Base-by-base conservation (phyloP, 2,329 filamentous ascomycete species). In the Alternaria sp. region DNA sequence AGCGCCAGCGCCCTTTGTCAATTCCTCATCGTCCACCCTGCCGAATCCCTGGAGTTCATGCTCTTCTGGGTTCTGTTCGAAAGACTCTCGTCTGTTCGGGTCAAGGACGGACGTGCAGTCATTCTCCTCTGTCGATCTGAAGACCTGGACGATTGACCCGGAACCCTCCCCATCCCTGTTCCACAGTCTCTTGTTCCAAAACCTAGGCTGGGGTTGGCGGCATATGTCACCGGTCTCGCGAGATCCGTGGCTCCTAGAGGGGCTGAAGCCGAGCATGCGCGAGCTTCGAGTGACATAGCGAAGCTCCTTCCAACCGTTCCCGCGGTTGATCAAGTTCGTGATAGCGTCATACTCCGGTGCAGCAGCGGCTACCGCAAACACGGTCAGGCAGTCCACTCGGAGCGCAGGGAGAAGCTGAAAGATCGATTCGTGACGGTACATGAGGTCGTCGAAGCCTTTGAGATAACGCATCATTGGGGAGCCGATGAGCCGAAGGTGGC, bases 391-490 rank as follows among this genome's bases (percentile, higher is more conserved):
- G 11, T 67, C 65, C 18, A 67, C 45, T 15, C 63, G 56, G 25
- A 67, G 65, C n/a, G 62, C 56, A 55, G 65, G 65, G 12, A 67
- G 58, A 12, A 67, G 60, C 20, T 67, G 65, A 21, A 67, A 65
- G 21, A 67, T 59, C 15, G 65, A 67, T 21, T 65, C 65, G 20
- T 65, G 62, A 18, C 65, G 58, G 33, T 67, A 67, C 62, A 65
- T 65, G 37, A 67, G 49, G 26, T 67, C 65, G 51, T 67, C 65
- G 49, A 65, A 65, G 12, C 65, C 62, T 41, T 67, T 63, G 53
- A 67, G 65, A 44, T 65, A 65, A 20, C 63, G 65, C 65, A 67
- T 67, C 65, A 67, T 65, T 5, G 63, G 59, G 8, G 59, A 65
- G 47, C 65, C 65, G 26, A 55, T 49, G 6, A 67, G 56, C 14